A percentile compares a stretch with the other conserved stretches of the same genome.
These are phyloP conservation scores for Castanea crenata DNA, from an alignment of 306 rosid genomes.

Conservation along the genomic window DNA sequence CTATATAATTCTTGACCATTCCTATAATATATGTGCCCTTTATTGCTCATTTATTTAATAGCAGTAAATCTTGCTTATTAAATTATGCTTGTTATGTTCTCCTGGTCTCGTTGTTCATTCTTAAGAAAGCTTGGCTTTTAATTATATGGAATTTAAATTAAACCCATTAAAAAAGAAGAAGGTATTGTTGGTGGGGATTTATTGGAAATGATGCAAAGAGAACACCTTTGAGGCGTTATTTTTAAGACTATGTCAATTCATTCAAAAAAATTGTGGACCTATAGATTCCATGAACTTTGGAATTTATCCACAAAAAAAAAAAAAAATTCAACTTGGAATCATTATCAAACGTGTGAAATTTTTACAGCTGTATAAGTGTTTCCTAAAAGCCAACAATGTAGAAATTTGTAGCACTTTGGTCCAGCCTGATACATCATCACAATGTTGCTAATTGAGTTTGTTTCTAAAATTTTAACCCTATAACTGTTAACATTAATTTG, in stretches of 20 bases:
- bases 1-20: not conserved
- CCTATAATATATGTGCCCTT: not conserved
- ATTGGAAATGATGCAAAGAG: not conserved
- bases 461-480: no score
- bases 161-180: not conserved
- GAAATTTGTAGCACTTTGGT: no score
- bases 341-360: no score
- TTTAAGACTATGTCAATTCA: no score
- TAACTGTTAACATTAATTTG: no score
- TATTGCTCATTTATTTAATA: not conserved
- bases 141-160: not conserved
- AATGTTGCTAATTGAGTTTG: no score
- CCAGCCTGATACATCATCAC: no score
- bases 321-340: no score
- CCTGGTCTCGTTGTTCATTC: not conserved
- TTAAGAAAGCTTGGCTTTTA: not conserved
- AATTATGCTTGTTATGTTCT: not conserved
- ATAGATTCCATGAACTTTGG: not conserved
- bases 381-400: no score
- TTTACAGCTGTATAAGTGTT: no score
- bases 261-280: not conserved
- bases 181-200: not conserved
- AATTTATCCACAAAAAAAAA: not conserved
- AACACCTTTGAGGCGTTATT: no score
- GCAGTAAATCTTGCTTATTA: not conserved